Evolutionary conservation across 1,284 basidiomycete genomes (phyloP).

Genomic region (Fomitiporia mediterranea): DNA sequence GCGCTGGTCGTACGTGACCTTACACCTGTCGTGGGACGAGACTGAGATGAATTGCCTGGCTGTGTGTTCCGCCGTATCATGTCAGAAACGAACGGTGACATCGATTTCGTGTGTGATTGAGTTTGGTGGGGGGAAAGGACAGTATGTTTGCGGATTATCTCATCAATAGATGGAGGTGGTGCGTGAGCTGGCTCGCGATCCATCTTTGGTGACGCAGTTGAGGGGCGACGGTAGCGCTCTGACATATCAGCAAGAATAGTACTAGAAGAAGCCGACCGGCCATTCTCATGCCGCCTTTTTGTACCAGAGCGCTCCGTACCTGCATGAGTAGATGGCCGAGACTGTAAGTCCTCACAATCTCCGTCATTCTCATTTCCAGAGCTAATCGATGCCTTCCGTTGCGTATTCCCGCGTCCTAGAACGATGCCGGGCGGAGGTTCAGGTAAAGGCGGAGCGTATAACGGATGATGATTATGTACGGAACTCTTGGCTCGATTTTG

Average conservation of each 20-base stretch:
- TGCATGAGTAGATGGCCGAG: background rate
- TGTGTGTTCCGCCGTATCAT: slow-evolving; percentile 75
- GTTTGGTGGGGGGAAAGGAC: background rate
- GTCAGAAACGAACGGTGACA: slow-evolving; percentile 76
- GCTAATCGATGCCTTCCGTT: slow-evolving; percentile 5
- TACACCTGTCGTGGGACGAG: slow-evolving; percentile 38
- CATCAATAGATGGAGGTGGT: slow-evolving; percentile 21
- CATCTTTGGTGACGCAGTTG: background rate
- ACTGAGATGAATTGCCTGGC: slow-evolving; percentile 42
- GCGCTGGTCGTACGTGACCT: slow-evolving; percentile 35
- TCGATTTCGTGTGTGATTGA: slow-evolving; percentile 28
- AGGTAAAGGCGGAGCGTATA: slow-evolving; percentile 75
- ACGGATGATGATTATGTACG: slow-evolving; percentile 50
- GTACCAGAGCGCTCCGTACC: background rate
- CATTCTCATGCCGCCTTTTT: slow-evolving; percentile 5
- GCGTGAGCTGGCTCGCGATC: background rate
- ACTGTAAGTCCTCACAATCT: background rate
- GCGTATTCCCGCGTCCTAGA: slow-evolving; percentile 45
- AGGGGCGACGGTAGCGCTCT: background rate
- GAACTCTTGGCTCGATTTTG: slow-evolving; percentile 34
- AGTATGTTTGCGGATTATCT: slow-evolving; percentile 20
- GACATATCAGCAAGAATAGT: slow-evolving; percentile 13
- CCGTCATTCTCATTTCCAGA: slow-evolving; percentile 11
- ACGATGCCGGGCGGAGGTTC: slow-evolving; percentile 75
- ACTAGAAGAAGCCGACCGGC: slow-evolving; percentile 12